Base-by-base conservation (phyloP, 768 basidiomycete genomes). In the Chalciporus piperatus region DNA sequence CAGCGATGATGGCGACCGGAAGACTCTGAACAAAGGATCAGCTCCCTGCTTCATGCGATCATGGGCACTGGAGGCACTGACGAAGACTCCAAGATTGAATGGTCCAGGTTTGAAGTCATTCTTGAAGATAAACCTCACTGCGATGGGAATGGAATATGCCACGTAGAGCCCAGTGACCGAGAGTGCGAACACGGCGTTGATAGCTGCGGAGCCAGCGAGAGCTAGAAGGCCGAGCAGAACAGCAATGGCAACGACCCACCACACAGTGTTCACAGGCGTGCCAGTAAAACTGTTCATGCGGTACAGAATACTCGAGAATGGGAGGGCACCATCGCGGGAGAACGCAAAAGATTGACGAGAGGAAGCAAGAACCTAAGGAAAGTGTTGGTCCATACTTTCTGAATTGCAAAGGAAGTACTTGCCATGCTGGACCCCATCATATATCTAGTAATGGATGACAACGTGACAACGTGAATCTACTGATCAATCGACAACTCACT, bases 251-350 rank as follows among this genome's bases (percentile, higher is more conserved):
- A 70, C 74, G 2, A 72, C 66, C 51, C 78, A 79, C 79, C 80
- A 83, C 23, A 84, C 84, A 4, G 80, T 77, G 60, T 82, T 77
- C 19, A 82, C 76, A 1, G 84, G 84, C 7, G 82, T 80, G 27
- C 72, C 69, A 5, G 79, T 83, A 50, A 62, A 70, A 4, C 56
- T 48, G 60, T 83, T 79, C 69, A 85, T 76, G 55, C 76, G 72
- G 58, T 83, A 84, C 16, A 84, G 71, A 50, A 68, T 74, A 22
- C 22, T 57, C 2, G 84, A 85, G 43, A 82, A 68, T 1, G 84
- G 84, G 7, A 85, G 77, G 2, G 79, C 84, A 25, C 82, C 81
- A 55, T 85, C 80, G 14, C 83, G 74, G 1, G 81, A 67, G 59
- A 83, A 82, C 0, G 81, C 81, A 48, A 82, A 82, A 10, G 73